Evolutionary conservation across 441 rosid genomes (phyloP).

Genomic region (Corymbia calophylla): DNA sequence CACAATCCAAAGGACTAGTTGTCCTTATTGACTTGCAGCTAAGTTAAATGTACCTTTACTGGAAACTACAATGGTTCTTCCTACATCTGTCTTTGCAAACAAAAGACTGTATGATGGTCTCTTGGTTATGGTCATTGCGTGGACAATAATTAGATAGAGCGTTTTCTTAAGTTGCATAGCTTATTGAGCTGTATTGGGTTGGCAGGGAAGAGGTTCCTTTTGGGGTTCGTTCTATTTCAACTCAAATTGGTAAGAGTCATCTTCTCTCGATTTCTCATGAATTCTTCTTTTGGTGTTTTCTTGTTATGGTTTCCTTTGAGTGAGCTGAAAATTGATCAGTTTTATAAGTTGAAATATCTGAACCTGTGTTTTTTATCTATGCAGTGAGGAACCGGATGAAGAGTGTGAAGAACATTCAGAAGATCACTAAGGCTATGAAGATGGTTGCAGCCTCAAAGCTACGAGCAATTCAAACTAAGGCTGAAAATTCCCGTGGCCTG

Average conservation of each 20-base stretch:
- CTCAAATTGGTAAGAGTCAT: constrained; percentile 67
- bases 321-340: background rate
- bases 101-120: background rate
- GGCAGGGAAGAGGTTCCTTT: constrained; percentile 66
- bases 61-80: background rate
- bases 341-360: background rate
- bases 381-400: constrained; percentile 96
- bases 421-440: constrained; percentile 99
- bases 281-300: background rate
- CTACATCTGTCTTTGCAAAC: background rate
- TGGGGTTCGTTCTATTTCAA: constrained; percentile 76
- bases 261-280: background rate
- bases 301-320: background rate
- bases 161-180: background rate
- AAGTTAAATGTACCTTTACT: background rate
- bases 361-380: constrained; percentile 1
- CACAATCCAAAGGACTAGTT: background rate
- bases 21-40: background rate
- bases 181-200: background rate
- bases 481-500: constrained; percentile 95
- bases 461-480: constrained; percentile 64
- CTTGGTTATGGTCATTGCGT: background rate
- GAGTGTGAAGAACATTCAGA: constrained; percentile 95
- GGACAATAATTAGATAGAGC: background rate
- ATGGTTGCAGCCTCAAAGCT: constrained; percentile 99